These are phyloP conservation scores for Clavulina sp. DNA, from an alignment of 768 basidiomycete species.

Conservation along the genomic window DNA sequence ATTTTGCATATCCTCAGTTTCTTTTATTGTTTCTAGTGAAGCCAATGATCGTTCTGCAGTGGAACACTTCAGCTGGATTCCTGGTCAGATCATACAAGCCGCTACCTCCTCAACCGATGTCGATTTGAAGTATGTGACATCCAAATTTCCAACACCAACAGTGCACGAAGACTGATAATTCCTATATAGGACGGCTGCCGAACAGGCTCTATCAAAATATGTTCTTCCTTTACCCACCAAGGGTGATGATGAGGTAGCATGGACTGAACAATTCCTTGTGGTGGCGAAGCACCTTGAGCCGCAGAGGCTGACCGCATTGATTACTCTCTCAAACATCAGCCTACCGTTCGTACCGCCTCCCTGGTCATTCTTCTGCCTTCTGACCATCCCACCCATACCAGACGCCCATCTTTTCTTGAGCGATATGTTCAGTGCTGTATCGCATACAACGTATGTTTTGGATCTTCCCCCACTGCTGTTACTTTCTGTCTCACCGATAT, in stretches of 20 bases:
- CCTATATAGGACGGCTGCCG: slow-evolving; percentile 36
- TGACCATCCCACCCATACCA: slow-evolving; percentile 14
- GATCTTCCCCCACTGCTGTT: neutral
- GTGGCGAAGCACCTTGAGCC: slow-evolving; percentile 54
- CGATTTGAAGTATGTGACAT: neutral
- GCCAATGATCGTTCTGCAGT: slow-evolving; percentile 56
- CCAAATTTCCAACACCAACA: neutral
- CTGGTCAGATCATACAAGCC: slow-evolving; percentile 38
- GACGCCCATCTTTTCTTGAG: slow-evolving; percentile 54
- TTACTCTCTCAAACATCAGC: slow-evolving; percentile 47
- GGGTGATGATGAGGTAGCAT: slow-evolving; percentile 51
- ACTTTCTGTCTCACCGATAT: neutral
- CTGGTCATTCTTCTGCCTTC: neutral
- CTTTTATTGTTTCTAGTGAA: slow-evolving; percentile 34
- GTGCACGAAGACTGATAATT: neutral
- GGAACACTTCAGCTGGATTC: slow-evolving; percentile 85
- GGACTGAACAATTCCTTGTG: slow-evolving; percentile 69
- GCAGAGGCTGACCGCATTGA: slow-evolving; percentile 35
- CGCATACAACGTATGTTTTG: slow-evolving; percentile 56
- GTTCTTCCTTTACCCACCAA: slow-evolving; percentile 61
- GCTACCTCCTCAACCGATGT: neutral
- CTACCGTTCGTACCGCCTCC: slow-evolving; percentile 29
- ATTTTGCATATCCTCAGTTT: slow-evolving; percentile 2
- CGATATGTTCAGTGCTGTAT: slow-evolving; percentile 57
- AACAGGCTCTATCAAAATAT: slow-evolving; percentile 50